phyloP scores from a whole-genome alignment of 2,329 filamentous ascomycete genomes.

The Geosmithia morbida region DNA sequence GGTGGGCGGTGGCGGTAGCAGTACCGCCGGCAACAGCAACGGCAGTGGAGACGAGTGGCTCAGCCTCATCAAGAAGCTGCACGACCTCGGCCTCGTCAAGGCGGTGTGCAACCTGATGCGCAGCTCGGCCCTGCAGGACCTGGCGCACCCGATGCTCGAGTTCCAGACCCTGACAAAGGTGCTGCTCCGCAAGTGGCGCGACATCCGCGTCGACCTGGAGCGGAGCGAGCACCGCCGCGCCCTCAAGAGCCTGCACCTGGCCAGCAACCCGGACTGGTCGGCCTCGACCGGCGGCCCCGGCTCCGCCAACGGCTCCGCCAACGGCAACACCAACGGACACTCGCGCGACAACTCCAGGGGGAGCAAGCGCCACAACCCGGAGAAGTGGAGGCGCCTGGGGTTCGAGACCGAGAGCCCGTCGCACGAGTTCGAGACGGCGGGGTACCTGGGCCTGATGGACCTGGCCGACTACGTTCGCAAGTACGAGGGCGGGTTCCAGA shows the following conservation, averaged over 20 bases:
- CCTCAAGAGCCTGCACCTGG: slow-evolving; percentile 71
- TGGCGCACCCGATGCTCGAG: slow-evolving; percentile 79
- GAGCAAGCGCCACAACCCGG: slow-evolving; percentile 62
- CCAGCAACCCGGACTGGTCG: slow-evolving; percentile 54
- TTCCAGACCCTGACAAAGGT: slow-evolving; percentile 89
- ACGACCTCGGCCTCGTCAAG: slow-evolving; percentile 85
- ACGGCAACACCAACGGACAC: slow-evolving; percentile 16
- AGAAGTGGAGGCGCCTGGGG: slow-evolving; percentile 86
- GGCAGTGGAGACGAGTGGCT: slow-evolving; percentile 70
- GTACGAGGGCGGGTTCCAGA: slow-evolving; percentile 85
- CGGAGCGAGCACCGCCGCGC: slow-evolving; percentile 77
- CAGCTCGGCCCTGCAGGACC: slow-evolving; percentile 78
- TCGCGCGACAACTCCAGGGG: slow-evolving; percentile 33
- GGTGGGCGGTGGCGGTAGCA: slow-evolving; percentile 29
- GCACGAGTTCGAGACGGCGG: slow-evolving; percentile 70
- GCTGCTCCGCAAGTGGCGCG: slow-evolving; percentile 74
- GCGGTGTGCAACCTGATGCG: slow-evolving; percentile 91
- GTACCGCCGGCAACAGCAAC: slow-evolving; percentile 12
- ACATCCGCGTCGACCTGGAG: slow-evolving; percentile 73
- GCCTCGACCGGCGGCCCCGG: slow-evolving; percentile 3
- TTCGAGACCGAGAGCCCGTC: slow-evolving; percentile 85
- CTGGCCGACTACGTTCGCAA: slow-evolving; percentile 85
- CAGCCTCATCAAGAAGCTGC: slow-evolving; percentile 83
- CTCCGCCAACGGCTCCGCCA: neutral
- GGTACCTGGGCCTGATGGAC: slow-evolving; percentile 95